Evolutionary conservation across 768 basidiomycete genomes (phyloP).

Genomic region (Pleurotus tuoliensis): DNA sequence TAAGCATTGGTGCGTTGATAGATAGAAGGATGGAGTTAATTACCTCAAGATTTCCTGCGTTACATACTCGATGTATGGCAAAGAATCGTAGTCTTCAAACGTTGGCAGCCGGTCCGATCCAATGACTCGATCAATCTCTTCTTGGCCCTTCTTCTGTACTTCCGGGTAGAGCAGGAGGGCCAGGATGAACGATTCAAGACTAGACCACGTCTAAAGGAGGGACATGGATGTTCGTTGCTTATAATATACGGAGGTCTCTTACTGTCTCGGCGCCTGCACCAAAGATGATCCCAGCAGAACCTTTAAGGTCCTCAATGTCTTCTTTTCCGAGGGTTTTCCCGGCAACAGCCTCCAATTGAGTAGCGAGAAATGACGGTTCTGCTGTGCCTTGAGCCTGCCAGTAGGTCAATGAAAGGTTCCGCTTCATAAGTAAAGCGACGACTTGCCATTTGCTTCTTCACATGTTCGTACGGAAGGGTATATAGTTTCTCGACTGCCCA

Average conservation of each 20-base stretch:
- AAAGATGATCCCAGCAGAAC: conserved; percentile 48
- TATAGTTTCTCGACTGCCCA: conserved; percentile 1
- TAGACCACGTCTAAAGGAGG: conserved; percentile 42
- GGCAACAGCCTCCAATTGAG: conserved; percentile 35
- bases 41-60: conserved; percentile 45
- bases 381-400: conserved; percentile 37
- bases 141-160: conserved; percentile 43
- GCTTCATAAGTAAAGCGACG: conserved; percentile 3
- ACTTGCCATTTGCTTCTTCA: conserved; percentile 1
- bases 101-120: conserved; percentile 44
- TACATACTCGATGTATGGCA: conserved; percentile 46
- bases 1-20: not conserved
- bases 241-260: conserved; percentile 9
- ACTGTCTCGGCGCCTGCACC: conserved; percentile 43
- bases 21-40: conserved; percentile 8
- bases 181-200: conserved; percentile 45
- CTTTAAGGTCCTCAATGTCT: conserved; percentile 52
- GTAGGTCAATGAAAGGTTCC: not conserved
- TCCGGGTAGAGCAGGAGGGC: conserved; percentile 53
- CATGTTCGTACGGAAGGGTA: not conserved
- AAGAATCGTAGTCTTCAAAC: conserved; percentile 35
- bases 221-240: not conserved
- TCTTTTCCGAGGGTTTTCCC: conserved; percentile 31
- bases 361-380: conserved; percentile 40
- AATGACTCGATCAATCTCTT: conserved; percentile 46